Evolutionary conservation across 2,329 filamentous ascomycete genomes (phyloP), one percentile per base, ranked within the genome.

Genomic region (Nigrospora sphaerica): DNA sequence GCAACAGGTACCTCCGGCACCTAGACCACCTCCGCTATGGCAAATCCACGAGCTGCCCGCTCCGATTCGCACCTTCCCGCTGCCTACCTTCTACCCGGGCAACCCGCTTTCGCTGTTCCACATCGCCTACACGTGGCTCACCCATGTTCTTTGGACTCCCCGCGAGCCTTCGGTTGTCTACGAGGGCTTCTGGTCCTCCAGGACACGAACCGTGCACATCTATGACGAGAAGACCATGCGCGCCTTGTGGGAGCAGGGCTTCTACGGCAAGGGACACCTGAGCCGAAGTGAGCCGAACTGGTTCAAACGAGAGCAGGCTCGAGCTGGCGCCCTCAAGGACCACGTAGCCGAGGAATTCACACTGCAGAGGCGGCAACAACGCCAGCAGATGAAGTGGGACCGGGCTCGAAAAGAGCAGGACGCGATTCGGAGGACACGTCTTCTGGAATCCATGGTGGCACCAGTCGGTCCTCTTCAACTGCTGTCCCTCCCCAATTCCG

Each of bases 281-380:
- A 96, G 91, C 70, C 82, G 95, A 57, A 96, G 91, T 72, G 92
- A 98, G 64, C 92, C 92, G 3, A 93, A 83, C 55, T 98, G 93
- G 93, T 66, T 95, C 43, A 86, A 87, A 53, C 77, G 86, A 52
- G 89, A 95, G 65, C 85, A 88, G 64, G 82, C 85, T 28, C 78
- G 85, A 43, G 76, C 76, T 49, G 86, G 86, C 12, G 66, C 83
- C 14, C 69, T 82, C 23, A 77, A 80, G 32, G 72, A 70, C 19
- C 75, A 81, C 52, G 93, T 93, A 38, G 91, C 86, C 55, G 92
- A 96, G 67, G 84, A 95, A 50, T 72, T 82, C 45, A 98, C 92
- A 3, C 76, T 78, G 34, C 77, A 82, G 56, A 75, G 93, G 49
- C 79, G 93, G 58, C 81, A 87, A 53, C 88, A 95, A 64, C 81